Conservation (phyloP, 2,329 filamentous ascomycete species). For the Fusarium palustre region DNA sequence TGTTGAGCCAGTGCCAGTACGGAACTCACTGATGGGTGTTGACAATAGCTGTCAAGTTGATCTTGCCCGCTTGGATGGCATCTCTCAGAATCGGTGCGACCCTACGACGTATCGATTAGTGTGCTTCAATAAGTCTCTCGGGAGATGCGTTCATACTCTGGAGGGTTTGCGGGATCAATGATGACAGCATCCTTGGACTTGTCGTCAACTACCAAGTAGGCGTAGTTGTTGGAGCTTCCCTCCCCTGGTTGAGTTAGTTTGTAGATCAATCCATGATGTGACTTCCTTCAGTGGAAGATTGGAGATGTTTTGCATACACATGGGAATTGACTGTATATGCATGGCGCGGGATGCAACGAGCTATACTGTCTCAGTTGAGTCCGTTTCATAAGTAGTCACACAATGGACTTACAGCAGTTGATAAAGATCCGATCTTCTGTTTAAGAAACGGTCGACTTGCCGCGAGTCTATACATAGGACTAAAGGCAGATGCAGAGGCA, state of each 20-base stretch:
- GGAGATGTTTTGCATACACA: slow-evolving; percentile 72
- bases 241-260: slow-evolving; percentile 66
- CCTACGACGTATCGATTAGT: slow-evolving; percentile 52
- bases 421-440: slow-evolving; percentile 47
- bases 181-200: slow-evolving; percentile 82
- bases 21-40: slow-evolving; percentile 92
- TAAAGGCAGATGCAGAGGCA: slow-evolving; percentile 5
- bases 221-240: slow-evolving; percentile 84
- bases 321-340: slow-evolving; percentile 89
- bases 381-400: neutral
- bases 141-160: slow-evolving; percentile 68
- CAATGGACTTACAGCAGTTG: slow-evolving; percentile 38
- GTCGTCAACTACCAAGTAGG: slow-evolving; percentile 83
- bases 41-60: slow-evolving; percentile 89
- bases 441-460: slow-evolving; percentile 52
- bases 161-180: slow-evolving; percentile 82
- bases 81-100: slow-evolving; percentile 76
- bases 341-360: slow-evolving; percentile 59
- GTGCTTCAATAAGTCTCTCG: neutral
- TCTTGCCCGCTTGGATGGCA: slow-evolving; percentile 75
- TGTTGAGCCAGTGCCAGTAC: neutral
- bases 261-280: neutral
- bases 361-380: slow-evolving; percentile 18
- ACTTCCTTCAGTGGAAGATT: neutral
- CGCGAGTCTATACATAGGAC: slow-evolving; percentile 58